Conservation (phyloP, 768 basidiomycete species). For the Hygrocybe coccinea region DNA sequence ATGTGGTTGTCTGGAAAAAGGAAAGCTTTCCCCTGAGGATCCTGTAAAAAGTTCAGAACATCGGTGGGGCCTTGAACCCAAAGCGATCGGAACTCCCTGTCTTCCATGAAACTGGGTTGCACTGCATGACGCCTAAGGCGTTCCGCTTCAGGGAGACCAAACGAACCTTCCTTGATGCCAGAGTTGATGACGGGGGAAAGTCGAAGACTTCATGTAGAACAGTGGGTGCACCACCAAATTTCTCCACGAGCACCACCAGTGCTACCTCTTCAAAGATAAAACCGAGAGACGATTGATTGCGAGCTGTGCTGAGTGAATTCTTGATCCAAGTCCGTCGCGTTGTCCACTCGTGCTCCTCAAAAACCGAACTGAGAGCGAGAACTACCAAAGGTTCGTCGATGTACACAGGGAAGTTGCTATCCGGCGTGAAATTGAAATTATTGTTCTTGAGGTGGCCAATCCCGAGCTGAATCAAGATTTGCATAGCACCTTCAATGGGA, state of each 20-base stretch:
- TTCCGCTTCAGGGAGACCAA: conserved; percentile 10
- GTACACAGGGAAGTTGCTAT: conserved; percentile 10
- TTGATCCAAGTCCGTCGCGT: conserved; percentile 8
- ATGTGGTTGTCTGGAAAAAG: conserved; percentile 12
- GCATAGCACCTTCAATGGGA: conserved; percentile 11
- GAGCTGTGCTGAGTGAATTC: background rate
- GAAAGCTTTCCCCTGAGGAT: conserved; percentile 3
- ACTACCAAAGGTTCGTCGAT: conserved; percentile 14
- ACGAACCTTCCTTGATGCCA: conserved; percentile 3
- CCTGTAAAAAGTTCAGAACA: conserved; percentile 3
- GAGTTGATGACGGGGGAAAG: conserved; percentile 1
- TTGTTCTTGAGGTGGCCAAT: conserved; percentile 9
- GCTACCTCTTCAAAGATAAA: background rate
- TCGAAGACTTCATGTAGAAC: conserved; percentile 3
- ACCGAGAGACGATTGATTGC: background rate
- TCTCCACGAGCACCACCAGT: conserved; percentile 2
- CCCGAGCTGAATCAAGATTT: conserved; percentile 12
- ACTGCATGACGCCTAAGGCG: conserved; percentile 1
- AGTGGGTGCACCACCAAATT: conserved; percentile 2
- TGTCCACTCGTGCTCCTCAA: conserved; percentile 1
- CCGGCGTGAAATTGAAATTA: background rate
- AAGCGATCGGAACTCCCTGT: conserved; percentile 9
- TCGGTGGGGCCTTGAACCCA: conserved; percentile 7
- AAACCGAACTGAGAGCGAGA: conserved; percentile 13
- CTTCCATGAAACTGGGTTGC: conserved; percentile 9